Percentiles rank a stretch among this genome's conserved stretches.
These are phyloP conservation scores for Pichia sp. DNA, from an alignment of 1,139 yeast genomes.

Conservation along the genomic window DNA sequence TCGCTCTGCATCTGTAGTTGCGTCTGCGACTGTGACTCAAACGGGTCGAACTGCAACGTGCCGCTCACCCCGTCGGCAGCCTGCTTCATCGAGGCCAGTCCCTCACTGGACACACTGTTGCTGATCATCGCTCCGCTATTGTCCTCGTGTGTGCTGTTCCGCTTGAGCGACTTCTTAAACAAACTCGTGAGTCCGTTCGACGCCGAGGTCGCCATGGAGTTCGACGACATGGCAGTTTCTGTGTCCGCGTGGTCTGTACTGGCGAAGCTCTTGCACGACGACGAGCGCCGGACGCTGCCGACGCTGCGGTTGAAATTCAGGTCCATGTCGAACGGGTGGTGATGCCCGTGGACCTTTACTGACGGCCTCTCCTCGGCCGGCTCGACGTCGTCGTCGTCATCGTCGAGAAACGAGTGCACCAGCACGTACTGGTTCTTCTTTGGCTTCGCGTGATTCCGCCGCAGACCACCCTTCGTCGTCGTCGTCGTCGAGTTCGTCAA, in stretches of 20 bases:
- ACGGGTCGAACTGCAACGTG: neutral
- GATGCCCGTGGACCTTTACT: neutral
- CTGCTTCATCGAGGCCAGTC: neutral
- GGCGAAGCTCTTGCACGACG: neutral
- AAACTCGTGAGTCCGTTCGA: constrained; percentile 4
- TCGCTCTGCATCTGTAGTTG: neutral
- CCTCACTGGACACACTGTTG: neutral
- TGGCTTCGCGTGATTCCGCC: constrained; percentile 27
- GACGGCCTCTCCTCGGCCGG: neutral
- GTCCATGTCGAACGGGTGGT: neutral
- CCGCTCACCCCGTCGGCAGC: neutral
- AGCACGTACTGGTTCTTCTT: constrained; percentile 16
- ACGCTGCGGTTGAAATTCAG: neutral
- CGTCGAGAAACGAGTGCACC: constrained; percentile 5
- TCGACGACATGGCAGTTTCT: neutral
- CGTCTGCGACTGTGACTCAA: neutral
- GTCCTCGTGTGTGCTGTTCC: neutral
- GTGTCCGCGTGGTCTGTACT: neutral
- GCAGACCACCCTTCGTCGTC: constrained; percentile 26
- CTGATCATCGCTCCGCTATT: neutral
- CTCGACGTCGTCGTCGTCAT: neutral
- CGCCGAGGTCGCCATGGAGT: neutral
- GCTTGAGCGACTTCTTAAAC: constrained; percentile 6
- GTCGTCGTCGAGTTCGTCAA: constrained; percentile 20
- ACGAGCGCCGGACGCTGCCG: neutral